phyloP scores from a whole-genome alignment of 164 flowering plant species.

The Malania oleifera region DNA sequence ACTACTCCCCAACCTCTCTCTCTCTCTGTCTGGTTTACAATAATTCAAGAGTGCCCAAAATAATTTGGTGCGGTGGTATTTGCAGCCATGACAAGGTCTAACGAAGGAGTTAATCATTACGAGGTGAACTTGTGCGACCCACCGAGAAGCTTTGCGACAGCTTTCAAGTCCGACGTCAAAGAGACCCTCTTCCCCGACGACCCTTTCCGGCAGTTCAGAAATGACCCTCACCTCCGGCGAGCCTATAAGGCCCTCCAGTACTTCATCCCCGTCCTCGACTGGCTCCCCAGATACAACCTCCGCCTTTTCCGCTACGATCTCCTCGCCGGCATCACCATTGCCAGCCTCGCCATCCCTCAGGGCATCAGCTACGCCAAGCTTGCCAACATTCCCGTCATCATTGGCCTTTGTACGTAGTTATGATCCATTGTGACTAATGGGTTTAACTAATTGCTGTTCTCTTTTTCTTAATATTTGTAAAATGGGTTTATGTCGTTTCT shows the following conservation, averaged over 20 bases:
- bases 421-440: background rate
- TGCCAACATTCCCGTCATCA: slow-evolving; percentile 46
- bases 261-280: slow-evolving; percentile 59
- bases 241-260: slow-evolving; percentile 33
- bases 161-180: slow-evolving; percentile 35
- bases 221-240: slow-evolving; percentile 10
- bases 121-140: slow-evolving; percentile 30
- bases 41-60: too few species aligned
- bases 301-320: slow-evolving; percentile 35
- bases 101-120: background rate
- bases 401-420: slow-evolving; percentile 57
- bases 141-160: slow-evolving; percentile 31
- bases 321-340: slow-evolving; percentile 67
- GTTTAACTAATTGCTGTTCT: background rate
- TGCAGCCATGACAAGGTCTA: background rate
- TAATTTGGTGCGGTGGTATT: too few species aligned
- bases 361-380: slow-evolving; percentile 81
- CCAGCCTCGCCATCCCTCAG: slow-evolving; percentile 75
- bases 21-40: background rate
- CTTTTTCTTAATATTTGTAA: background rate
- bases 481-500: background rate
- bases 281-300: slow-evolving; percentile 51
- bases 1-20: background rate
- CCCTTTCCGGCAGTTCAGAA: slow-evolving; percentile 44
- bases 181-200: slow-evolving; percentile 80